These are phyloP conservation scores for Rubroboletus pulcherrimus DNA, from an alignment of 768 basidiomycete species.

Conservation along the genomic window DNA sequence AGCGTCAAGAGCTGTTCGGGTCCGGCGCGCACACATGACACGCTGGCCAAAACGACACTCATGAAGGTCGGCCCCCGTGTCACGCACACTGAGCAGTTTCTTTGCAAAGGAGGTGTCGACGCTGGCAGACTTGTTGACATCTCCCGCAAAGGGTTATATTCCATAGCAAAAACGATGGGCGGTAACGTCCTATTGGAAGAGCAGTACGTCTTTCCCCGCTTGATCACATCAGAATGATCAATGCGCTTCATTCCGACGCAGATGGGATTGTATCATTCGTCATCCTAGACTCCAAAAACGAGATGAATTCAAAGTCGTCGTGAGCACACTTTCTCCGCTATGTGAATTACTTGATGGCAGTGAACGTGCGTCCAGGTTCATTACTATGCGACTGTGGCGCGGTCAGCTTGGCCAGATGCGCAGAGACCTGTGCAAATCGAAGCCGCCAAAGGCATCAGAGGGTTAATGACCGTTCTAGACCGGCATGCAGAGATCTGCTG, in stretches of 20 bases:
- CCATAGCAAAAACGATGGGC: constrained; percentile 32
- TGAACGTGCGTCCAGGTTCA: constrained; percentile 27
- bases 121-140: constrained; percentile 32
- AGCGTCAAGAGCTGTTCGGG: constrained; percentile 34
- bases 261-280: constrained; percentile 37
- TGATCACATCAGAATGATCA: constrained; percentile 17
- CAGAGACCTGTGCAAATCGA: constrained; percentile 35
- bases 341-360: constrained; percentile 9
- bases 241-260: constrained; percentile 15
- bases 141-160: constrained; percentile 32
- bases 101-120: constrained; percentile 36
- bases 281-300: constrained; percentile 29
- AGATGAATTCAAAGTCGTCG: constrained; percentile 34
- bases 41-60: constrained; percentile 21
- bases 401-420: constrained; percentile 34
- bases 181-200: constrained; percentile 38
- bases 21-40: constrained; percentile 29
- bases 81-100: constrained; percentile 33
- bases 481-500: constrained; percentile 29
- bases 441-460: constrained; percentile 33
- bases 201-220: constrained; percentile 26
- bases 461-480: constrained; percentile 36
- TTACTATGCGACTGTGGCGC: constrained; percentile 36
- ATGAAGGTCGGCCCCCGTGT: constrained; percentile 32
- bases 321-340: constrained; percentile 13